A percentile compares a stretch with the other conserved stretches of the same genome.
These are phyloP conservation scores for Suillus placidus DNA, from an alignment of 768 basidiomycete genomes.

Conservation along the genomic window DNA sequence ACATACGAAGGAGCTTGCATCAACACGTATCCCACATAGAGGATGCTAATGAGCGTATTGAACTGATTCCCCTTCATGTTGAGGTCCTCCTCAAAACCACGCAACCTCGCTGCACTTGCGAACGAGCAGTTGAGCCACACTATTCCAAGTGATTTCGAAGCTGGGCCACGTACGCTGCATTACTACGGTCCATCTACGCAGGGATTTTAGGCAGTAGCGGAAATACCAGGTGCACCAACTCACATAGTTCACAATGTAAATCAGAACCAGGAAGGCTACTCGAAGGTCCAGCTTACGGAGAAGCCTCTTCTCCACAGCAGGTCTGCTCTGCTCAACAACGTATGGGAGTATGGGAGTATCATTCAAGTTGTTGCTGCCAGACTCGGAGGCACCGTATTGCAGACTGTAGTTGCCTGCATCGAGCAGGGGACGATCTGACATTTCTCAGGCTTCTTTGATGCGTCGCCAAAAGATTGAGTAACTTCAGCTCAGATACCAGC, in stretches of 20 bases:
- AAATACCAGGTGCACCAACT: slow-evolving; percentile 16
- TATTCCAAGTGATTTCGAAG: neutral
- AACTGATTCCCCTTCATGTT: slow-evolving; percentile 62
- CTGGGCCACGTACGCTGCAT: slow-evolving; percentile 50
- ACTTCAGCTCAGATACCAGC: neutral
- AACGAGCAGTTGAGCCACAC: neutral
- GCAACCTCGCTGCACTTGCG: slow-evolving; percentile 65
- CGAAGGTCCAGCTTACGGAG: slow-evolving; percentile 46
- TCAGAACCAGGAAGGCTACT: slow-evolving; percentile 46
- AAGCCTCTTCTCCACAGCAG: slow-evolving; percentile 47
- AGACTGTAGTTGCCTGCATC: neutral
- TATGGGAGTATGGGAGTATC: neutral
- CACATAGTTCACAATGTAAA: slow-evolving; percentile 53
- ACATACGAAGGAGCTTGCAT: slow-evolving; percentile 77
- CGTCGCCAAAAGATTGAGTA: neutral
- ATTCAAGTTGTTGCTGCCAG: neutral
- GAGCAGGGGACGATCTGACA: neutral
- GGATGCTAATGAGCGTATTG: slow-evolving; percentile 64
- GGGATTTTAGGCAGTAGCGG: slow-evolving; percentile 6
- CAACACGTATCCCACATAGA: slow-evolving; percentile 70
- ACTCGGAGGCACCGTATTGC: neutral
- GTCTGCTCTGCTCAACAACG: slow-evolving; percentile 26
- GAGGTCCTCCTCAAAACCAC: slow-evolving; percentile 70
- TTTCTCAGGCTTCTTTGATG: neutral
- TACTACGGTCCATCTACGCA: slow-evolving; percentile 67